A percentile compares a stretch with the other conserved stretches of the same genome.
These are phyloP conservation scores for Pogostemon cablin DNA, from an alignment of 257 asterid genomes.

Conservation along the genomic window DNA sequence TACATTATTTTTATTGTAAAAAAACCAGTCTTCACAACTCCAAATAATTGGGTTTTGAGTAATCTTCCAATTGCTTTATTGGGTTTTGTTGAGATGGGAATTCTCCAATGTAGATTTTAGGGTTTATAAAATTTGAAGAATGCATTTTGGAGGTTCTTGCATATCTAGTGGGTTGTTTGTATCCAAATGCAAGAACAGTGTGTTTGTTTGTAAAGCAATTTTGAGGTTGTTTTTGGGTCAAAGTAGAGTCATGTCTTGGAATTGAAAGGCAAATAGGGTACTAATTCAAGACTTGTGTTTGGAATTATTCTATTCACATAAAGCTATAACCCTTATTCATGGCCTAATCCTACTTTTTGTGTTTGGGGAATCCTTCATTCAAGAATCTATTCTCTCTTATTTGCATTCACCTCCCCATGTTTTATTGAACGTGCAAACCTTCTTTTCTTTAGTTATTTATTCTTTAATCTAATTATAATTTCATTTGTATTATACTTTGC, in stretches of 20 bases:
- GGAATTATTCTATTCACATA: slow-evolving; percentile 25
- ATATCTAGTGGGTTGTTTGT: slow-evolving; percentile 26
- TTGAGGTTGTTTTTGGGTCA: slow-evolving; percentile 45
- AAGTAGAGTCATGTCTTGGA: slow-evolving; percentile 55
- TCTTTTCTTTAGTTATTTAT: background rate
- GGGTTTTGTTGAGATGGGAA: slow-evolving; percentile 40
- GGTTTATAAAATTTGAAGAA: slow-evolving; percentile 30
- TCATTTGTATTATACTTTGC: slow-evolving; percentile 16
- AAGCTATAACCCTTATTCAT: slow-evolving; percentile 13
- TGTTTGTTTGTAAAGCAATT: slow-evolving; percentile 53
- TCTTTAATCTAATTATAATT: background rate
- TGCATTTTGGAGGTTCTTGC: slow-evolving; percentile 18
- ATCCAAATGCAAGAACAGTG: slow-evolving; percentile 41
- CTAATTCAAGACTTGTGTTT: slow-evolving; percentile 44
- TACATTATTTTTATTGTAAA: slow-evolving; percentile 18
- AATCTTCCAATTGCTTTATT: slow-evolving; percentile 38
- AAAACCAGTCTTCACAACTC: background rate
- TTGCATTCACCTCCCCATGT: background rate
- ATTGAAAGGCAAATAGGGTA: slow-evolving; percentile 49
- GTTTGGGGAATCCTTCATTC: slow-evolving; percentile 39
- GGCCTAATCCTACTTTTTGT: slow-evolving; percentile 32
- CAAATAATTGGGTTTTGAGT: slow-evolving; percentile 42
- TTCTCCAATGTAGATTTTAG: slow-evolving; percentile 49
- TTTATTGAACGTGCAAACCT: slow-evolving; percentile 4
- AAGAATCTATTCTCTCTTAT: slow-evolving; percentile 7